These are phyloP conservation scores for Ceratocystis ficicola DNA, from an alignment of 2,329 filamentous ascomycete genomes.

Conservation along the genomic window DNA sequence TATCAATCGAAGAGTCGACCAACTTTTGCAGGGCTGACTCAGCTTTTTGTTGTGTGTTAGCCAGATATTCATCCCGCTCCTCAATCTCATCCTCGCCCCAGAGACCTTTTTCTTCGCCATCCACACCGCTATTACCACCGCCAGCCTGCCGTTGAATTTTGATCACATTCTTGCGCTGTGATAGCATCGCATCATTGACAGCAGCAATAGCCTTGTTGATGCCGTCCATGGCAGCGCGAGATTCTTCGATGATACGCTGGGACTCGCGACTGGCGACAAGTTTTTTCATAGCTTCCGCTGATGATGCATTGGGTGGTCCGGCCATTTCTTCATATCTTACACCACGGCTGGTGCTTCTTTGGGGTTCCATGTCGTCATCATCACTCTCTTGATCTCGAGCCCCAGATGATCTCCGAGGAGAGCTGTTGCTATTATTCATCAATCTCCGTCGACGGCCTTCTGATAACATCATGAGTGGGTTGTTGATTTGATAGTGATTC, in stretches of 20 bases:
- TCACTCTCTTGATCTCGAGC: background rate
- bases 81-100: conserved; percentile 11
- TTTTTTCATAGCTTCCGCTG: conserved; percentile 1
- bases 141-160: conserved; percentile 1
- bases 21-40: conserved; percentile 13
- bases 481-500: background rate
- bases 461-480: background rate
- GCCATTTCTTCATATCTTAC: conserved; percentile 11
- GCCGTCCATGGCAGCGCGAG: conserved; percentile 9
- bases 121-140: background rate
- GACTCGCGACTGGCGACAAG: conserved; percentile 1
- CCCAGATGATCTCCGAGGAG: background rate
- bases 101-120: conserved; percentile 10
- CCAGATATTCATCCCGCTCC: conserved; percentile 8
- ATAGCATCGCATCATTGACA: conserved; percentile 18
- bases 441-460: background rate
- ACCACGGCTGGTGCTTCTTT: background rate
- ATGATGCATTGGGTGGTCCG: background rate
- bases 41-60: background rate
- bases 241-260: conserved; percentile 11
- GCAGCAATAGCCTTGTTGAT: conserved; percentile 16
- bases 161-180: conserved; percentile 14
- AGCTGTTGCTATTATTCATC: background rate
- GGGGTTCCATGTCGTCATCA: background rate
- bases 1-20: conserved; percentile 3